These are phyloP conservation scores for Crithidia sp. DNA, from an alignment of 208 protist genomes.

Conservation along the genomic window DNA sequence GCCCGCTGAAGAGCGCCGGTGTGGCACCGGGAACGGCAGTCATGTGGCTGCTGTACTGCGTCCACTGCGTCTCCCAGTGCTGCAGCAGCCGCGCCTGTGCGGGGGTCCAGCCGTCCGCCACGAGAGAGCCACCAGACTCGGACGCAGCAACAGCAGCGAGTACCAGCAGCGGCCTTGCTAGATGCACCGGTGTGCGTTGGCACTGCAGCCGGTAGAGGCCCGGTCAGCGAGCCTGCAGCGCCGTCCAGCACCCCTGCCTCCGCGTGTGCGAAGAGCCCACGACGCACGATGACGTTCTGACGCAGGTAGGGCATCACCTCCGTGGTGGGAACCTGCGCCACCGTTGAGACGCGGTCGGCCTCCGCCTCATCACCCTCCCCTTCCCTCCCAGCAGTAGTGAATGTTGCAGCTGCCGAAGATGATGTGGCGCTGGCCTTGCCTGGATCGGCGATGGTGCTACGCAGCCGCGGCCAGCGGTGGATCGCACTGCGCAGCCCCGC, in stretches of 20 bases:
- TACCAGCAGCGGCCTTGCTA: no score
- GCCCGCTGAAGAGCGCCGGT: background rate
- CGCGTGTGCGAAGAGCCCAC: slow-evolving; percentile 35
- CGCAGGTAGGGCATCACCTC: slow-evolving; percentile 55
- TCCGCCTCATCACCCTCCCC: background rate
- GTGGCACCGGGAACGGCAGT: background rate
- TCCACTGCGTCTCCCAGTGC: slow-evolving; percentile 28
- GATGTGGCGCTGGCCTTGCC: background rate
- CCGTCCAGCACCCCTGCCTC: background rate
- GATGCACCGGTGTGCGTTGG: no score
- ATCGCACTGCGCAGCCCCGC: slow-evolving; percentile 40
- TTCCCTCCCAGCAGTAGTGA: background rate
- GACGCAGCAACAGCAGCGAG: no score
- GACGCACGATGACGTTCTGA: slow-evolving; percentile 42
- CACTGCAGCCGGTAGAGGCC: background rate
- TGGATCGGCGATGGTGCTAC: slow-evolving; percentile 14
- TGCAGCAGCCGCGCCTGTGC: slow-evolving; percentile 12
- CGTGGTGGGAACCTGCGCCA: slow-evolving; percentile 37
- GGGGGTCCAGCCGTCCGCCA: slow-evolving; percentile 10
- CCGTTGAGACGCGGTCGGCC: slow-evolving; percentile 11
- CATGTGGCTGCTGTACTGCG: background rate
- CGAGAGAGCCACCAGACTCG: no score
- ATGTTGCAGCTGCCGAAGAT: background rate
- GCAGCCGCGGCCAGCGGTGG: slow-evolving; percentile 40
- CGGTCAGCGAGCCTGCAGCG: no score